Percentiles rank a stretch among this genome's conserved stretches.
Conservation (phyloP, 208 protist genomes). For the Paratrypanosoma confusum region DNA sequence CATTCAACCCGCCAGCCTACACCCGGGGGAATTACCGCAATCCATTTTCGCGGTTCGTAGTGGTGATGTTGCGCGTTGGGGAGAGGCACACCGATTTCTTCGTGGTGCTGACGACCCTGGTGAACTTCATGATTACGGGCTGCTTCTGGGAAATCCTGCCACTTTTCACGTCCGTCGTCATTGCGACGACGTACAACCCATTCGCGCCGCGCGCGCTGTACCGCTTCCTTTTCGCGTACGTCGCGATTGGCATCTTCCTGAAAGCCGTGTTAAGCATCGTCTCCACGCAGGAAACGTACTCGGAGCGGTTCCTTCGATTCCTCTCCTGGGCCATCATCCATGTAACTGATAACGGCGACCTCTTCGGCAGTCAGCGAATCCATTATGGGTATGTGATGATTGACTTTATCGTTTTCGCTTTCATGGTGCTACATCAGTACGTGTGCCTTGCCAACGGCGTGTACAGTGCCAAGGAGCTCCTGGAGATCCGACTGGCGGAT, state of each 20-base stretch:
- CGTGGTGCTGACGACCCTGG: constrained; percentile 16
- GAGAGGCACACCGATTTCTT: constrained; percentile 25
- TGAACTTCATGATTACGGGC: constrained; percentile 30
- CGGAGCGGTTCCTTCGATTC: constrained; percentile 5
- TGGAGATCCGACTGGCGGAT: constrained; percentile 1
- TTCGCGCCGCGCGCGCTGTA: constrained; percentile 27
- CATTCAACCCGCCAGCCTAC: constrained; percentile 25
- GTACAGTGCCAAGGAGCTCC: constrained; percentile 15
- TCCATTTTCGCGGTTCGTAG: constrained; percentile 10
- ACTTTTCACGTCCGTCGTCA: constrained; percentile 27
- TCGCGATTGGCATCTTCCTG: constrained; percentile 23
- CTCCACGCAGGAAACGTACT: constrained; percentile 5
- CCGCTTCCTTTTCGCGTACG: constrained; percentile 15
- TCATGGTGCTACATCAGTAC: constrained; percentile 18
- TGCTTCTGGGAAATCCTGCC: constrained; percentile 32
- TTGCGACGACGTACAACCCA: constrained; percentile 35
- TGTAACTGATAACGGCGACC: background rate
- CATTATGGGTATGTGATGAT: constrained; percentile 18
- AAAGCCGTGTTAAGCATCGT: constrained; percentile 21
- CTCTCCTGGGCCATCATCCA: constrained; percentile 17
- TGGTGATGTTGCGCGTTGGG: constrained; percentile 11
- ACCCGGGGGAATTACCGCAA: constrained; percentile 3
- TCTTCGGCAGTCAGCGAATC: constrained; percentile 2
- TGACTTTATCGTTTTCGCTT: constrained; percentile 21
- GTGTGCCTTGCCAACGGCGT: constrained; percentile 24